Evolutionary conservation across 805 yeast genomes (phyloP), one percentile per base, ranked within the genome.

Genomic region (Myxozyma kluyveri): DNA sequence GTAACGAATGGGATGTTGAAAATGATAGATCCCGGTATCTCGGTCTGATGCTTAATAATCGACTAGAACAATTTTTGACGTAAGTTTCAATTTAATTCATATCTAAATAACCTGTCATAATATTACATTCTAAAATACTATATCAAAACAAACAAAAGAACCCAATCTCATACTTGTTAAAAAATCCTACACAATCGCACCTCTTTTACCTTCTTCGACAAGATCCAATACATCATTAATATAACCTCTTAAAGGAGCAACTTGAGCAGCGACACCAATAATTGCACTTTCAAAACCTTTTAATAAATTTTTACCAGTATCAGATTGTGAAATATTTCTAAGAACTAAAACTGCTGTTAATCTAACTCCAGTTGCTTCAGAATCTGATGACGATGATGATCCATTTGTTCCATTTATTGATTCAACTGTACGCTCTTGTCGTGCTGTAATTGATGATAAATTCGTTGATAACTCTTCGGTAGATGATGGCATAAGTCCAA

Each of bases 301-400:
- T 19, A 66, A 50, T 19, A 57, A 46, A 18, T 29, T 45, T 38
- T 57, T 55, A 18, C 70, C 70, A 7, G 44, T 45, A 17, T 52
- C 50, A 35, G 62, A 60, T 17, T 65, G 56, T 6, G 73, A 70
- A 21, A 72, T 56, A 50, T 72, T 72, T 31, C 68, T 68, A 21
- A 72, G 61, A 0, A 70, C 69, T 18, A 67, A 54, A 2, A 67
- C 67, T 2, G 71, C 70, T 1, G 71, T 66, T 26, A 65, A 37
- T 4, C 64, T 57, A 4, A 62, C 50, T 4, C 65, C 65, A 3
- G 63, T 57, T 6, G 65, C 65, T 17, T 62, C 65, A 17, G 65
- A 65, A 14, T 41, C 51, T 36, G 60, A 63, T 2, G 65, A 61
- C 18, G 47, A 41, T 24, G 44, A 46, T 37, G 43, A 44, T 14